Conservation (phyloP, 2,329 filamentous ascomycete genomes). For the Grosmannia huntii region DNA sequence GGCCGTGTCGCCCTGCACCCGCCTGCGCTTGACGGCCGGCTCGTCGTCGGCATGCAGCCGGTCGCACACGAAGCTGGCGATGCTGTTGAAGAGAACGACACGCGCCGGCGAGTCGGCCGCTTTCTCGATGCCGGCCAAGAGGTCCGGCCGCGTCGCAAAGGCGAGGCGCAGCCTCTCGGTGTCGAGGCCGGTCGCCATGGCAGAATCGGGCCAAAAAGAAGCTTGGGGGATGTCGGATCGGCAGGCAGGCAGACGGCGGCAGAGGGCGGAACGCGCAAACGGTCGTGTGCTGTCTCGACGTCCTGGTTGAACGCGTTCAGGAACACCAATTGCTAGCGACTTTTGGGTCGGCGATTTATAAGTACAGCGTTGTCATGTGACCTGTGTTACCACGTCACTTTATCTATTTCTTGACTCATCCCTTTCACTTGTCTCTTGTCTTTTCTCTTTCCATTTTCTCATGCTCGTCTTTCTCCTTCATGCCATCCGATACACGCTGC, state of each 20-base stretch:
- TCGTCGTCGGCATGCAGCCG: conserved; percentile 20
- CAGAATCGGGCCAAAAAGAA: not conserved
- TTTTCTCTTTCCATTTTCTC: not conserved
- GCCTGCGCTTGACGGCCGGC: conserved; percentile 36
- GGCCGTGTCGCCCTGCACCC: conserved; percentile 27
- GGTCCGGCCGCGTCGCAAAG: conserved; percentile 43
- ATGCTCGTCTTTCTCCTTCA: not conserved
- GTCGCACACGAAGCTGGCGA: conserved; percentile 36
- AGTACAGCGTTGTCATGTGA: too few species aligned
- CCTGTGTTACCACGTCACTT: too few species aligned
- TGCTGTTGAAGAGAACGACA: conserved; percentile 43
- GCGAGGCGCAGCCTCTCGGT: conserved; percentile 34
- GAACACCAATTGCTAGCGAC: conserved; percentile 19
- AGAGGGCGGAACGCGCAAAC: too few species aligned
- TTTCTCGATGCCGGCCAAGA: conserved; percentile 38
- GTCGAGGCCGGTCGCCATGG: conserved; percentile 27
- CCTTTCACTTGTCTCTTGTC: not conserved
- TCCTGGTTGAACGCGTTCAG: too few species aligned
- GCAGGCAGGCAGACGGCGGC: not conserved
- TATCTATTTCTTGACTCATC: not conserved
- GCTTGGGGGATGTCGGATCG: not conserved
- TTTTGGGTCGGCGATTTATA: too few species aligned
- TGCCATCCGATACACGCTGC: too few species aligned
- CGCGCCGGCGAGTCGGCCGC: conserved; percentile 40
- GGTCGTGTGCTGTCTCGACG: too few species aligned